Percentiles rank a stretch among this genome's conserved stretches.
Conservation (phyloP, 345 rosid genomes). For the Excoecaria cochinchinensis region DNA sequence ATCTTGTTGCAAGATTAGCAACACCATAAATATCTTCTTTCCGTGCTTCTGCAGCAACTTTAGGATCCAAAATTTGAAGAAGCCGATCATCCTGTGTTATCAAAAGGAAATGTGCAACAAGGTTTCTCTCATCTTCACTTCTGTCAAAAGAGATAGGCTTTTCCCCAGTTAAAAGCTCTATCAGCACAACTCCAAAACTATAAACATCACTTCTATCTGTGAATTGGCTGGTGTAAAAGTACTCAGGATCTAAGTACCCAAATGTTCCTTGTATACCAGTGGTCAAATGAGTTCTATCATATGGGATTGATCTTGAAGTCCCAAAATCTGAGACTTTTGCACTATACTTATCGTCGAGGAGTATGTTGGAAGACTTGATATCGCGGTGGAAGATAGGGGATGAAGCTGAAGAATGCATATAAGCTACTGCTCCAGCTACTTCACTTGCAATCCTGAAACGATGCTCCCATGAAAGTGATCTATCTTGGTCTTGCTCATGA, state of each 20-base stretch:
- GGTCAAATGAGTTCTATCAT: constrained; percentile 27
- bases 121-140: constrained; percentile 6
- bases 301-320: constrained; percentile 17
- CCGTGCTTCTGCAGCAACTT: constrained; percentile 1
- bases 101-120: constrained; percentile 16
- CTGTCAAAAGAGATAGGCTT: constrained; percentile 17
- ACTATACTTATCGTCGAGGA: constrained; percentile 19
- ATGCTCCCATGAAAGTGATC: constrained; percentile 11
- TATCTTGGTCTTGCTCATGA: constrained; percentile 8
- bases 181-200: constrained; percentile 28
- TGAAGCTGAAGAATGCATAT: constrained; percentile 21
- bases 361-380: constrained; percentile 25
- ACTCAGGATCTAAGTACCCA: constrained; percentile 29
- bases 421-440: constrained; percentile 16
- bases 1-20: constrained; percentile 17
- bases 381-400: constrained; percentile 19
- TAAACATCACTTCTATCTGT: constrained; percentile 9
- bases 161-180: constrained; percentile 19
- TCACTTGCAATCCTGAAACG: constrained; percentile 19
- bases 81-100: constrained; percentile 9
- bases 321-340: constrained; percentile 32
- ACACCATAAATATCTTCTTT: not conserved
- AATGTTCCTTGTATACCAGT: constrained; percentile 28
- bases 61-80: constrained; percentile 5
- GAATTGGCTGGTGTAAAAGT: constrained; percentile 13